These are phyloP conservation scores for Talaromyces trachyspermus DNA, from an alignment of 495 filamentous ascomycete species.

Conservation along the genomic window DNA sequence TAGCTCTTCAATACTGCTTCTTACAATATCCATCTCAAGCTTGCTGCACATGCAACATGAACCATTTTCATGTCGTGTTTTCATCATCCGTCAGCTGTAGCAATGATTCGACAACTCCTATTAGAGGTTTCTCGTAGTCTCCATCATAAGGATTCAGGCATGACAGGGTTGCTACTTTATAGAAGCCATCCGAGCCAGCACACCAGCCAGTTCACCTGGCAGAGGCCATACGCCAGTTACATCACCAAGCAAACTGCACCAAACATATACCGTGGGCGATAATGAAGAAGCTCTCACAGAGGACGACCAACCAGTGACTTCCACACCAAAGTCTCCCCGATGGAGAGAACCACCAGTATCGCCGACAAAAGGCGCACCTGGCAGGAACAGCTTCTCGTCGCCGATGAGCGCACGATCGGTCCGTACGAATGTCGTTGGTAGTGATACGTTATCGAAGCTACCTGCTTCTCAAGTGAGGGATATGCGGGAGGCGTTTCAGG, in stretches of 20 bases:
- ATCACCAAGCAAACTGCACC: slow-evolving; percentile 42
- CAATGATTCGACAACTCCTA: slow-evolving; percentile 2
- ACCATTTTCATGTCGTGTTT: slow-evolving; percentile 1
- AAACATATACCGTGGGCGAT: slow-evolving; percentile 39
- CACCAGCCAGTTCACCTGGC: slow-evolving; percentile 37
- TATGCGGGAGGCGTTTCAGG: slow-evolving; percentile 79
- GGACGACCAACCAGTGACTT: slow-evolving; percentile 25
- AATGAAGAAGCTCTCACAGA: slow-evolving; percentile 12
- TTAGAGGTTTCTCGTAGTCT: slow-evolving; percentile 3
- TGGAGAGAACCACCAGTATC: slow-evolving; percentile 31
- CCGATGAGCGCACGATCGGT: background rate
- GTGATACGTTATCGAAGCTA: slow-evolving; percentile 54
- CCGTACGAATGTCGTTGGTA: slow-evolving; percentile 10
- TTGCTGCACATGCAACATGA: background rate
- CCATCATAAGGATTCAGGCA: slow-evolving; percentile 1
- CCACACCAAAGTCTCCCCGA: slow-evolving; percentile 33
- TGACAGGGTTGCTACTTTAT: background rate
- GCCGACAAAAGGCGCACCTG: slow-evolving; percentile 31
- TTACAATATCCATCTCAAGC: background rate
- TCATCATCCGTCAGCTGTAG: slow-evolving; percentile 4
- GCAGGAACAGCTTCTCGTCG: slow-evolving; percentile 6
- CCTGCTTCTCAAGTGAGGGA: slow-evolving; percentile 62
- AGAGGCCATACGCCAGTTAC: slow-evolving; percentile 35
- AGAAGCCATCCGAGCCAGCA: slow-evolving; percentile 23
- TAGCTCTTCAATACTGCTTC: background rate